Evolutionary conservation across 2,329 filamentous ascomycete species (phyloP), one percentile per base, ranked within the genome.

Genomic region (Epichloe festucae): DNA sequence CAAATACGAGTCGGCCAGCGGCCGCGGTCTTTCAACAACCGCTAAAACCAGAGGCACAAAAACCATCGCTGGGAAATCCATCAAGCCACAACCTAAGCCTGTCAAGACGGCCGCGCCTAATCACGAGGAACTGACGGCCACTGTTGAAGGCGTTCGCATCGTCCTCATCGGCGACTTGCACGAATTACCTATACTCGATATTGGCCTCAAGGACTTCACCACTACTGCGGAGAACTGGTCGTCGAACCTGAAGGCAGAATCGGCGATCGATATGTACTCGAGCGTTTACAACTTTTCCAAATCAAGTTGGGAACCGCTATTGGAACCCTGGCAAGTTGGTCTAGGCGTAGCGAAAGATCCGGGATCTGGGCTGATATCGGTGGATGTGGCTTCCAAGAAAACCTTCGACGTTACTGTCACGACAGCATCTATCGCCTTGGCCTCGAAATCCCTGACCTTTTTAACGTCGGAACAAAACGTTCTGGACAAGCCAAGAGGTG

Each of bases 231-330:
- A 85, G 57, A 89, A 98, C 63, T 99, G 93, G 93, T 91, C 91
- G 1, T 84, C 83, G 5, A 85, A 84, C 21, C 76, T 98, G 66
- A 89, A 84, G 61, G 91, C 88, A 0, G 89, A 96, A 63, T 87
- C 89, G 0, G 85, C 81, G n/a, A 83, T 98, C 46, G 89, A 96
- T 56, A 89, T 91, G 57, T 95, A 95, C 67, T 80, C 94, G 60
- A 98, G 97, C 61, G 85, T 98, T 27, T 98, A 95, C 74, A 98
- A 98, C 68, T 98, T 98, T 69, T 93, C 93, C 14, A 98, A 98
- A 66, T 98, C 93, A 0, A 89, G 89, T 3, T 98, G 93, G 93
- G 93, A 98, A 66, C 93, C 93, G 3, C 71, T 98, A 36, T 81
- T 98, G 27, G 93, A 98, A 65, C 94, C 94, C 7, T 98, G 93